Conservation (phyloP, 1,284 basidiomycete species). For the Hymenochaete sp. region DNA sequence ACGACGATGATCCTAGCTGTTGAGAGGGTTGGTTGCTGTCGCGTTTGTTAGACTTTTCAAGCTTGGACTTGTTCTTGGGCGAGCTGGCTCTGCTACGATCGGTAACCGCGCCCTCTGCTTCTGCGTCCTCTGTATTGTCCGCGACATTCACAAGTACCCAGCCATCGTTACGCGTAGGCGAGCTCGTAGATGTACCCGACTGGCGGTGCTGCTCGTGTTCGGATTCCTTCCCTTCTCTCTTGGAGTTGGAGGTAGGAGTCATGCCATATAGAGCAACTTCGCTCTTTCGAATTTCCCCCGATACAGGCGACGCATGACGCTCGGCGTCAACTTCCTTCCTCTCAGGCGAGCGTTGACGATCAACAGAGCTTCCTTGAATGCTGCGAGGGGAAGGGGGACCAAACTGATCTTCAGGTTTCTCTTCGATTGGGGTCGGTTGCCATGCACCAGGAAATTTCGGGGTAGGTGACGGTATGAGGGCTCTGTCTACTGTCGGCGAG, state of each 20-base stretch:
- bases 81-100: constrained; percentile 4
- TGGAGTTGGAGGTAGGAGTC: not conserved
- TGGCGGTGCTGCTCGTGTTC: not conserved
- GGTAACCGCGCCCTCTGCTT: not conserved
- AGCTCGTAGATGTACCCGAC: not conserved
- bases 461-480: constrained; percentile 24
- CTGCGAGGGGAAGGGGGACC: not conserved
- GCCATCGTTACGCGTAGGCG: constrained; percentile 7
- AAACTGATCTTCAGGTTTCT: constrained; percentile 29
- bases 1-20: not conserved
- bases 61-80: not conserved
- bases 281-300: constrained; percentile 13
- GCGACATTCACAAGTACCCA: constrained; percentile 17
- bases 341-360: constrained; percentile 4
- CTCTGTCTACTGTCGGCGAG: not conserved
- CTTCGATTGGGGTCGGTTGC: constrained; percentile 36
- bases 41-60: not conserved
- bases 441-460: constrained; percentile 36
- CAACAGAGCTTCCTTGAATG: not conserved
- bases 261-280: constrained; percentile 13
- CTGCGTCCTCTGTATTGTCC: constrained; percentile 4
- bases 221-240: not conserved
- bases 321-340: constrained; percentile 16
- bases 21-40: too few species aligned
- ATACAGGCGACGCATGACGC: constrained; percentile 12